Conservation (phyloP, 192 early-diverging fungal genomes). For the Globomyces pollinis-pini region DNA sequence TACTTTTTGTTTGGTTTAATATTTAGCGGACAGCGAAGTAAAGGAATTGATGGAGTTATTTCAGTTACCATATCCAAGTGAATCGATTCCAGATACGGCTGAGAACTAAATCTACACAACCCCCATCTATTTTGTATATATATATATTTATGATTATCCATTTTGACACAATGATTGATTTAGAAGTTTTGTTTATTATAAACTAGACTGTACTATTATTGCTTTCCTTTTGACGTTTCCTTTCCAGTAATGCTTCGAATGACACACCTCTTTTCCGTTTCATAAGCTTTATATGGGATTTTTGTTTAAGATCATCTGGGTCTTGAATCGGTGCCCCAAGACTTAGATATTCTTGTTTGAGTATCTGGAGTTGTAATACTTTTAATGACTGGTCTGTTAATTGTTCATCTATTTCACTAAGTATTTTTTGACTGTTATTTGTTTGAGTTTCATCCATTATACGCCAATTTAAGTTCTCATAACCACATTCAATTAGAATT, state of each 20-base stretch:
- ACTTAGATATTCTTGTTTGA: not conserved
- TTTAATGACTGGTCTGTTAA: not conserved
- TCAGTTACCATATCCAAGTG: too few relatives aligned
- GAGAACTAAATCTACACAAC: too few relatives aligned
- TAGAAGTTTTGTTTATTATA: too few relatives aligned
- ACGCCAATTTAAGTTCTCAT: not conserved
- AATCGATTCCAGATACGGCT: too few relatives aligned
- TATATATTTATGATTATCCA: too few relatives aligned
- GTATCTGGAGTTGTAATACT: not conserved
- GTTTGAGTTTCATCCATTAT: not conserved
- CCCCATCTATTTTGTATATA: too few relatives aligned
- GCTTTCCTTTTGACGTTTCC: not conserved
- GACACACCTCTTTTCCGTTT: not conserved
- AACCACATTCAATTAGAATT: constrained; percentile 82
- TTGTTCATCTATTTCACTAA: not conserved
- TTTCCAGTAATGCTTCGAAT: not conserved
- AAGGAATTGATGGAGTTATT: too few relatives aligned
- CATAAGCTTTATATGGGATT: not conserved
- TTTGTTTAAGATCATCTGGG: not conserved
- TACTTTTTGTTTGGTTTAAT: too few relatives aligned
- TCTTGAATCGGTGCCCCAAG: not conserved
- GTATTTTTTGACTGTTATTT: not conserved
- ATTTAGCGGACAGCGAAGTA: too few relatives aligned
- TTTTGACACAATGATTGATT: too few relatives aligned
- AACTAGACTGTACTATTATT: not conserved